Evolutionary conservation across 2,329 filamentous ascomycete genomes (phyloP).

Genomic region (Clonostachys sp.): DNA sequence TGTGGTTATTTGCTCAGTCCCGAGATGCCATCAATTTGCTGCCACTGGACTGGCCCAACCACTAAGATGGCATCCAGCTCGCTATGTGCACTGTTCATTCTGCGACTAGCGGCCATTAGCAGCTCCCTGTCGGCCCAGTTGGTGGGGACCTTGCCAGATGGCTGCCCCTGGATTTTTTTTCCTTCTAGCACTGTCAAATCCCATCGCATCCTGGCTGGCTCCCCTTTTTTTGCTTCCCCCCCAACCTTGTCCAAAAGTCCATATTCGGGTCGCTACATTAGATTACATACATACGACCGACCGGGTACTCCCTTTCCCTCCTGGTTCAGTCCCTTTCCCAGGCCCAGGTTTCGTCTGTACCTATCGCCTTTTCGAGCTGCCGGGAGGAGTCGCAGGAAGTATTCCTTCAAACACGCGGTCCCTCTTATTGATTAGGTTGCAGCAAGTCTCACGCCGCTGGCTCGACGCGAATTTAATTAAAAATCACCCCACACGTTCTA

Average conservation of each 20-base stretch:
- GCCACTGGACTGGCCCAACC: too few relatives aligned
- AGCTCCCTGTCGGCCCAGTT: too few relatives aligned
- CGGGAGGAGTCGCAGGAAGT: background rate
- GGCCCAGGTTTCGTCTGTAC: background rate
- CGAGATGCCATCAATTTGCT: too few relatives aligned
- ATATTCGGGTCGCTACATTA: background rate
- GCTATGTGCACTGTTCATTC: too few relatives aligned
- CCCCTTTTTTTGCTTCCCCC: background rate
- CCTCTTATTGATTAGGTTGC: too few relatives aligned
- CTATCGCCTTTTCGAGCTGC: background rate
- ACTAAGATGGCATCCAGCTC: too few relatives aligned
- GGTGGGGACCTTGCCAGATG: background rate
- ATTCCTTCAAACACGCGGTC: background rate
- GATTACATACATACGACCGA: background rate
- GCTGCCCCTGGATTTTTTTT: conserved; percentile 1
- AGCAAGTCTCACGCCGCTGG: background rate
- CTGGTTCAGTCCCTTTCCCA: background rate
- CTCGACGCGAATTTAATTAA: conserved; percentile 29
- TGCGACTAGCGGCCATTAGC: too few relatives aligned
- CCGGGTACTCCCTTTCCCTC: background rate
- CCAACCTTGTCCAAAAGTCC: background rate
- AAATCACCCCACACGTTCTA: conserved; percentile 2
- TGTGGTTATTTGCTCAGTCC: too few relatives aligned
- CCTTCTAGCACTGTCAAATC: too few relatives aligned
- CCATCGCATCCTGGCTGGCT: too few relatives aligned